Percentiles rank a stretch among this genome's conserved stretches.
phyloP scores from a whole-genome alignment of 306 rosid genomes.

The Alnus rubra region DNA sequence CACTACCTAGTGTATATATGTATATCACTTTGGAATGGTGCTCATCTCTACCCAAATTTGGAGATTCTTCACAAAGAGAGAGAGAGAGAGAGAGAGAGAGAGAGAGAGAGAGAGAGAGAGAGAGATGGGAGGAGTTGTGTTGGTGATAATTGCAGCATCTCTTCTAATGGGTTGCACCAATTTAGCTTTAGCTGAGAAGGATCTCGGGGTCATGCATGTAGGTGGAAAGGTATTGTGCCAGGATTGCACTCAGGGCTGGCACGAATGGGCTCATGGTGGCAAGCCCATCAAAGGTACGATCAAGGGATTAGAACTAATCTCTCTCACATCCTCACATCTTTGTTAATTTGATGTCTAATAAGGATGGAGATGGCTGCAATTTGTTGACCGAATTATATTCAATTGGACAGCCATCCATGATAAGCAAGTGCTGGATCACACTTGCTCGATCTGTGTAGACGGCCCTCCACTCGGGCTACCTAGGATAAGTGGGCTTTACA shows the following conservation, averaged over 20 bases:
- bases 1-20: constrained; percentile 1
- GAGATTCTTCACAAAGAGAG: background rate
- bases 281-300: constrained; percentile 63
- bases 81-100: no score
- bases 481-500: no score
- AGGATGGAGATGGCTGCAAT: no score
- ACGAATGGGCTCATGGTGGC: constrained; percentile 60
- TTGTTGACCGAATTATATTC: no score
- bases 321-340: no score
- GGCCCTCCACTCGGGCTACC: no score
- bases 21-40: background rate
- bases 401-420: no score
- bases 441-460: no score
- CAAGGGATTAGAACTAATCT: no score
- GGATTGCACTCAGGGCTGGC: constrained; percentile 77
- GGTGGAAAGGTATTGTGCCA: constrained; percentile 84
- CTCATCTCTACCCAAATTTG: background rate
- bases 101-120: background rate
- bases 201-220: constrained; percentile 39
- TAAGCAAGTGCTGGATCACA: no score
- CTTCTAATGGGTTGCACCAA: constrained; percentile 39
- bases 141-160: constrained; percentile 33
- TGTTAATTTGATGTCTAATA: no score
- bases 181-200: constrained; percentile 28
- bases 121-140: constrained; percentile 32